Evolutionary conservation across 495 filamentous ascomycete species (phyloP).

Genomic region (Xanthoparmelia taractica): DNA sequence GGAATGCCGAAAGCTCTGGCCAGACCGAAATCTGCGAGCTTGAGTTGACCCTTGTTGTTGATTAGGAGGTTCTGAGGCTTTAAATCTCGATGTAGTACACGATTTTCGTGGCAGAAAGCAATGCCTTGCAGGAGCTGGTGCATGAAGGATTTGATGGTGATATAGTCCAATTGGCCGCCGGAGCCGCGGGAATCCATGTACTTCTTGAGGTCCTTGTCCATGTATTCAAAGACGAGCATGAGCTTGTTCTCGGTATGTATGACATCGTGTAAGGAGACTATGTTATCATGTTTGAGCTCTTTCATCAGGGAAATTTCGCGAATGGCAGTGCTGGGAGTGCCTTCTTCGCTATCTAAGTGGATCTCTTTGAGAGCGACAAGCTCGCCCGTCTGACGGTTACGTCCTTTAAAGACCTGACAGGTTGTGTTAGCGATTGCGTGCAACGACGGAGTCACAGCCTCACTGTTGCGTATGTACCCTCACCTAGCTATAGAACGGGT

Average conservation of each 20-base stretch:
- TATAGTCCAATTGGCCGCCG: slow-evolving; percentile 71
- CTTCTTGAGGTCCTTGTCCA: slow-evolving; percentile 98
- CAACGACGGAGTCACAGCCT: slow-evolving; percentile 28
- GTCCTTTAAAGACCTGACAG: slow-evolving; percentile 88
- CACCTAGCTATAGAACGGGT: slow-evolving; percentile 58
- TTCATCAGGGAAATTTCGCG: slow-evolving; percentile 99
- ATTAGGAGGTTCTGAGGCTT: slow-evolving; percentile 95
- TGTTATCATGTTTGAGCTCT: slow-evolving; percentile 96
- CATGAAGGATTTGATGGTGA: slow-evolving; percentile 95
- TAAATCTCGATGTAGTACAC: slow-evolving; percentile 89
- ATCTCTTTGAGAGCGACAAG: slow-evolving; percentile 98
- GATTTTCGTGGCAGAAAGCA: slow-evolving; percentile 93
- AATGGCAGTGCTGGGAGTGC: slow-evolving; percentile 95
- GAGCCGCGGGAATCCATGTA: slow-evolving; percentile 93
- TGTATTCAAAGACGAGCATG: slow-evolving; percentile 97
- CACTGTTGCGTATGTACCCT: slow-evolving; percentile 98
- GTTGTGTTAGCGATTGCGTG: neutral
- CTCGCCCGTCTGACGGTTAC: slow-evolving; percentile 91
- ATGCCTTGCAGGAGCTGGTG: slow-evolving; percentile 89
- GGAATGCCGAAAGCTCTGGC: slow-evolving; percentile 93
- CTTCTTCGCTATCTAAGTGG: slow-evolving; percentile 97
- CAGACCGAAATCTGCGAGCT: slow-evolving; percentile 91
- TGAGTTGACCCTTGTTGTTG: slow-evolving; percentile 83
- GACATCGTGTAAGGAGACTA: slow-evolving; percentile 95
- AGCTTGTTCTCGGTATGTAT: slow-evolving; percentile 99